These are phyloP conservation scores for Grosmannia clavigera DNA, from an alignment of 2,329 filamentous ascomycete species.

Conservation along the genomic window DNA sequence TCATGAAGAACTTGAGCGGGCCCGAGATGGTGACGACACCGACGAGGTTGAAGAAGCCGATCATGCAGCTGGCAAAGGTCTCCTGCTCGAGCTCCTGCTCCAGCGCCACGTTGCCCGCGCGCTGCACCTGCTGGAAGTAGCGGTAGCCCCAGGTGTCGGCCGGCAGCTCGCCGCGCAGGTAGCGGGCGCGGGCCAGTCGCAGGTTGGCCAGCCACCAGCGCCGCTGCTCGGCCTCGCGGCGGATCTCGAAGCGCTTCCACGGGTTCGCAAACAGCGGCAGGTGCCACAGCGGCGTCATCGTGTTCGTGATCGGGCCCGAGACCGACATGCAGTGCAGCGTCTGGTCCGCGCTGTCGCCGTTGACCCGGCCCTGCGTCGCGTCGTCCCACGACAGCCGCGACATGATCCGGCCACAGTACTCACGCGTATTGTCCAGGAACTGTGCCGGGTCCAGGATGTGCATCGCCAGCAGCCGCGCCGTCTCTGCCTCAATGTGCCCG, in stretches of 20 bases:
- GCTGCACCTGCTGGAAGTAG: slow-evolving; percentile 31
- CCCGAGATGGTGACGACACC: slow-evolving; percentile 37
- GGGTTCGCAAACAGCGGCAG: slow-evolving; percentile 31
- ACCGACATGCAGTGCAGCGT: slow-evolving; percentile 39
- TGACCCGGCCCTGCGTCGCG: slow-evolving; percentile 29
- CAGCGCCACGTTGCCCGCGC: slow-evolving; percentile 25
- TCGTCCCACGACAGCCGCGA: slow-evolving; percentile 37
- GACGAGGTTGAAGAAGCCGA: slow-evolving; percentile 38
- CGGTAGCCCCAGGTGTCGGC: slow-evolving; percentile 33
- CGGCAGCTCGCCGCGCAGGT: slow-evolving; percentile 26
- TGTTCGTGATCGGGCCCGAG: slow-evolving; percentile 38
- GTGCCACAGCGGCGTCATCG: slow-evolving; percentile 34
- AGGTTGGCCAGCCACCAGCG: slow-evolving; percentile 34
- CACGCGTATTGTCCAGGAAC: slow-evolving; percentile 32
- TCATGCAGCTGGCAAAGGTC: slow-evolving; percentile 35
- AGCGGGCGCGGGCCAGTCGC: slow-evolving; percentile 27
- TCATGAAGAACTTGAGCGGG: slow-evolving; percentile 37
- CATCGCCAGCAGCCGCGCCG: slow-evolving; percentile 31
- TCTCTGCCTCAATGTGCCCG: slow-evolving; percentile 34
- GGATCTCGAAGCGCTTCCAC: slow-evolving; percentile 33
- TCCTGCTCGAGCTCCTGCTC: slow-evolving; percentile 30
- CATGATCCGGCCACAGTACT: slow-evolving; percentile 38
- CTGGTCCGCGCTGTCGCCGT: slow-evolving; percentile 32
- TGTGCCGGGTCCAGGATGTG: slow-evolving; percentile 32
- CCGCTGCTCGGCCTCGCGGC: slow-evolving; percentile 29